Conservation (phyloP, 768 basidiomycete genomes). For the Leccinellum albellum region DNA sequence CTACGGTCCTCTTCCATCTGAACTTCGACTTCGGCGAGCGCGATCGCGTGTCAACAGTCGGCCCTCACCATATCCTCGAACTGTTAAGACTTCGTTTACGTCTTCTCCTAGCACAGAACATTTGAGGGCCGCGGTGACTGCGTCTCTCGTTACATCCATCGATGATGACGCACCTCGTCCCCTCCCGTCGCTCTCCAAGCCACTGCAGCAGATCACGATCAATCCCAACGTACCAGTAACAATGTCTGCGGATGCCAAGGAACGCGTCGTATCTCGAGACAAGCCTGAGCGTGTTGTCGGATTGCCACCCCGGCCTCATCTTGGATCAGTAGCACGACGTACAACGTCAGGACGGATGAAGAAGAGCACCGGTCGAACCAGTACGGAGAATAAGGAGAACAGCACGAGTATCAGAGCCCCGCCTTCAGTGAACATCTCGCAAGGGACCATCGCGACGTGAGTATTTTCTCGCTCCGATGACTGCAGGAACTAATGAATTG, state of each 20-base stretch:
- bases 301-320: conserved; percentile 42
- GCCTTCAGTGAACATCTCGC: conserved; percentile 21
- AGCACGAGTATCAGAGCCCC: conserved; percentile 9
- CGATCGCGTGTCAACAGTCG: conserved; percentile 70
- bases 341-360: conserved; percentile 62
- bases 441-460: conserved; percentile 51
- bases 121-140: conserved; percentile 23
- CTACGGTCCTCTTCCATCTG: conserved; percentile 70
- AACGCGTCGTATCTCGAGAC: conserved; percentile 21
- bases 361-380: conserved; percentile 48
- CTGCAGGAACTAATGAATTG: not conserved
- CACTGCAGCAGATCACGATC: conserved; percentile 42
- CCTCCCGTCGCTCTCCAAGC: conserved; percentile 22
- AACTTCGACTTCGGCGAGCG: conserved; percentile 57
- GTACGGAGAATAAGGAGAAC: conserved; percentile 58
- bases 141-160: conserved; percentile 17
- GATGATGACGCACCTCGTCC: conserved; percentile 13
- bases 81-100: conserved; percentile 44
- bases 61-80: conserved; percentile 68
- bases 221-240: conserved; percentile 38
- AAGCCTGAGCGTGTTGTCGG: conserved; percentile 27
- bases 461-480: conserved; percentile 24
- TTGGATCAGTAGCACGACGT: conserved; percentile 54
- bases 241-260: conserved; percentile 34
- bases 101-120: conserved; percentile 35